Base-by-base conservation (phyloP, 768 basidiomycete species). In the Tulasnella sp. region DNA sequence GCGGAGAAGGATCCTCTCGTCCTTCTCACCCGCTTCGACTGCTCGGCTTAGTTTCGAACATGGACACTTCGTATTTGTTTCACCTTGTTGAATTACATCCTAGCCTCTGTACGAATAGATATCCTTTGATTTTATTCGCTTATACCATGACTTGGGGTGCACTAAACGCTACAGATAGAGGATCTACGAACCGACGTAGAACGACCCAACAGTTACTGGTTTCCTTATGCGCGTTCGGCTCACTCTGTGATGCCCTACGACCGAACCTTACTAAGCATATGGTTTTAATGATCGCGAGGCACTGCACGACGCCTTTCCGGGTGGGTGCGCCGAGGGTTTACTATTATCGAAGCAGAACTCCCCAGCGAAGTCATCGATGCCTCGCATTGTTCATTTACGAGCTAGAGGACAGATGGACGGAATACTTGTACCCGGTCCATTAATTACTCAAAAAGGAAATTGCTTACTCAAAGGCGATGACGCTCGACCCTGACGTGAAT, bases 51-150 rank as follows among this genome's bases (percentile, higher is more conserved):
- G 34, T 16, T 69, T 6, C 40, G 60, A 20, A 31, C 37, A 6
- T 78, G 22, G 31, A 64, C 60, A n/a, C 42, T 78, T 78, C 77
- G 46, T 28, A 50, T 48, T n/a, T 48, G 40, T 78, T 78, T 48
- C 34, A 50, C 20, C 18, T n/a, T 18, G 4, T 69, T 69, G 64
- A 69, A 69, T 69, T 69, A 6, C 28, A 6, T 69, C 64, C 64
- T 37, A 37, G 31, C 31, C 34, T 69, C 7, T 69, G 64, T 69
- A 69, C 64, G 64, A 37, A 20, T 69, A 69, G 64, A 69, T 69
- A 20, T 34, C 64, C 2, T 69, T 69, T 37, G 64, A 69, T 69
- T 69, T 69, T n/a, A 28, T 69, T 69, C 34, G 31, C 28, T 34
- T 28, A 37, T 69, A 69, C 64, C 31, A 69, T 28, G 18, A 37